A percentile compares a stretch with the other conserved stretches of the same genome.
These are phyloP conservation scores for Mycogone perniciosa DNA, from an alignment of 2,329 filamentous ascomycete genomes.

Conservation along the genomic window DNA sequence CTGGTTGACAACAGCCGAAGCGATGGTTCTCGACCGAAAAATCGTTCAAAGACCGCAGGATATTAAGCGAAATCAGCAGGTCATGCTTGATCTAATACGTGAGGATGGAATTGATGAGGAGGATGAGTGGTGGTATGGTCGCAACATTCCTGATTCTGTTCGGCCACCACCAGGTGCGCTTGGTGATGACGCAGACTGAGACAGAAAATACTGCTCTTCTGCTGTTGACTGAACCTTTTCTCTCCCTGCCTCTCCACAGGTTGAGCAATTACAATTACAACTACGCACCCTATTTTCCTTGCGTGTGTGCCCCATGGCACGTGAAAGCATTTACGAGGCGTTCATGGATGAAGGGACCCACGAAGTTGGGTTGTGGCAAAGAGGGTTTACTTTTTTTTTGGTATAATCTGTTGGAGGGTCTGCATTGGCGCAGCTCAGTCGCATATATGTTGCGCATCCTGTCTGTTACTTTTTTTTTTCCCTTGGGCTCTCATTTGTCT, in stretches of 20 bases:
- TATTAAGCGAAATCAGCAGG: constrained; percentile 57
- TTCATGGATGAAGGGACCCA: constrained; percentile 5
- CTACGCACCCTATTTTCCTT: constrained; percentile 6
- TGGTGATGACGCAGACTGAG: constrained; percentile 44
- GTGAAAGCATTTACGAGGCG: constrained; percentile 13
- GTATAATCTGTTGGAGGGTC: constrained; percentile 1
- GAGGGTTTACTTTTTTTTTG: background rate
- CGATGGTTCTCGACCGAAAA: constrained; percentile 51
- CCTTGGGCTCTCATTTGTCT: background rate
- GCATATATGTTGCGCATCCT: constrained; percentile 10
- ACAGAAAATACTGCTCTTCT: background rate
- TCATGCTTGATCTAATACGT: constrained; percentile 58
- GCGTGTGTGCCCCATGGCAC: constrained; percentile 1
- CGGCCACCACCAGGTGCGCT: constrained; percentile 44
- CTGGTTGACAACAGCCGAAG: constrained; percentile 58
- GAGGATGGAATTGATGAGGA: constrained; percentile 53
- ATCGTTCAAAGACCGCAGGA: constrained; percentile 53
- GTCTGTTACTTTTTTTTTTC: background rate
- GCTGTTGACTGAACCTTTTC: background rate
- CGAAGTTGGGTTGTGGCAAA: constrained; percentile 4
- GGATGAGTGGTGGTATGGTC: constrained; percentile 58
- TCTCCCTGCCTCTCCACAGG: background rate
- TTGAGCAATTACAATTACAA: too few species aligned
- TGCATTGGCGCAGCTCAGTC: constrained; percentile 8
- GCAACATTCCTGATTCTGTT: constrained; percentile 47